These are phyloP conservation scores for Sechiopsis laciniata DNA, from an alignment of 306 rosid species.

Conservation along the genomic window DNA sequence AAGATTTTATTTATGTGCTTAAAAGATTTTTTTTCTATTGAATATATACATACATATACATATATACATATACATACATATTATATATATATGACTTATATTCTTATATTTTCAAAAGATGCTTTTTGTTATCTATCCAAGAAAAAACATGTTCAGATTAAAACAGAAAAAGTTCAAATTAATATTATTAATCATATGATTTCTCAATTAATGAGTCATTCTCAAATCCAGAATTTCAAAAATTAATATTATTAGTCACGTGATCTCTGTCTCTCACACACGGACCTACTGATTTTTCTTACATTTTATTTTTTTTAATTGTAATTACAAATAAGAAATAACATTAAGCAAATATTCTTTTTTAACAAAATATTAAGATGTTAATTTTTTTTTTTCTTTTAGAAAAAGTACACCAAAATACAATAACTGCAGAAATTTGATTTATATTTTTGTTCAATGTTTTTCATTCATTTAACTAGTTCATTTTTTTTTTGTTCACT, in stretches of 20 bases:
- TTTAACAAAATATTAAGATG: too few relatives aligned
- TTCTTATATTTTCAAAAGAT: neutral
- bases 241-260: neutral
- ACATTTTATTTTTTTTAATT: neutral
- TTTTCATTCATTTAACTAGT: too few relatives aligned
- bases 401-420: too few relatives aligned
- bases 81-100: too few relatives aligned
- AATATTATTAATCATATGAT: constrained; percentile 5
- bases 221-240: neutral
- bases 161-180: neutral
- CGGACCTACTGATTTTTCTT: neutral
- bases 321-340: neutral
- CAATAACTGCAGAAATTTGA: too few relatives aligned
- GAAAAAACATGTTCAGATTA: constrained; percentile 7
- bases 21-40: too few relatives aligned
- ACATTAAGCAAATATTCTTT: neutral
- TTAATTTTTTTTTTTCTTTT: too few relatives aligned
- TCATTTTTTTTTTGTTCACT: too few relatives aligned
- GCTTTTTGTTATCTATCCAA: constrained; percentile 4
- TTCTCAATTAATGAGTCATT: neutral
- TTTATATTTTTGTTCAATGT: too few relatives aligned
- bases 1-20: neutral
- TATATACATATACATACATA: too few relatives aligned
- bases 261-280: neutral
- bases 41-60: too few relatives aligned